Percentiles rank a stretch among this genome's conserved stretches.
Conservation (phyloP, 345 rosid genomes). For the Pelargonium nanum region DNA sequence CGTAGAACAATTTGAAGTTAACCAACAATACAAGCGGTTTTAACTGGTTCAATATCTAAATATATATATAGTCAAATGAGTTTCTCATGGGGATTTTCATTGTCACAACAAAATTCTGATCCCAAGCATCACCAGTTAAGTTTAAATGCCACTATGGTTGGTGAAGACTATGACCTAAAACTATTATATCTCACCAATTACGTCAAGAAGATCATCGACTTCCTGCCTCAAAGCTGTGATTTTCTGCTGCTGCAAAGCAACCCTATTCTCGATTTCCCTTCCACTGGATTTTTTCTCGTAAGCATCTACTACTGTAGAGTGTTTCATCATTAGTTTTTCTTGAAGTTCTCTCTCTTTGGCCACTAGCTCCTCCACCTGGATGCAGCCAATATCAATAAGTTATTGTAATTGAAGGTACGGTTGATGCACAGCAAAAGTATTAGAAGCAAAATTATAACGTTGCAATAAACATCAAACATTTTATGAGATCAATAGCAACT, state of each 20-base stretch:
- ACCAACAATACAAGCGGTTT: no score
- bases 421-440: neutral
- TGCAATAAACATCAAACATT: neutral
- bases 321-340: slow-evolving; percentile 56
- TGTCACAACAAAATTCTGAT: neutral
- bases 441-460: slow-evolving; percentile 1
- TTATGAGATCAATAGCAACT: neutral
- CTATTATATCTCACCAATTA: slow-evolving; percentile 56
- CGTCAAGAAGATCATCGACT: slow-evolving; percentile 70
- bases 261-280: slow-evolving; percentile 68
- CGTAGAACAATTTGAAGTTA: no score
- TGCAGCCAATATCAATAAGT: slow-evolving; percentile 4
- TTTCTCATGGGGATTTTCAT: neutral
- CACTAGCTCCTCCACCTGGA: slow-evolving; percentile 78
- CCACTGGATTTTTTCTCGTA: slow-evolving; percentile 58
- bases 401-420: no score
- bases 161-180: neutral
- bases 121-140: neutral
- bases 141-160: neutral
- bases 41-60: no score
- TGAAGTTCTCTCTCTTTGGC: slow-evolving; percentile 77
- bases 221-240: slow-evolving; percentile 64
- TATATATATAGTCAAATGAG: no score
- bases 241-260: slow-evolving; percentile 59
- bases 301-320: slow-evolving; percentile 58